Base-by-base conservation (phyloP, 225 moss, liverwort and hornwort genomes). In the Straminergon stramineum region DNA sequence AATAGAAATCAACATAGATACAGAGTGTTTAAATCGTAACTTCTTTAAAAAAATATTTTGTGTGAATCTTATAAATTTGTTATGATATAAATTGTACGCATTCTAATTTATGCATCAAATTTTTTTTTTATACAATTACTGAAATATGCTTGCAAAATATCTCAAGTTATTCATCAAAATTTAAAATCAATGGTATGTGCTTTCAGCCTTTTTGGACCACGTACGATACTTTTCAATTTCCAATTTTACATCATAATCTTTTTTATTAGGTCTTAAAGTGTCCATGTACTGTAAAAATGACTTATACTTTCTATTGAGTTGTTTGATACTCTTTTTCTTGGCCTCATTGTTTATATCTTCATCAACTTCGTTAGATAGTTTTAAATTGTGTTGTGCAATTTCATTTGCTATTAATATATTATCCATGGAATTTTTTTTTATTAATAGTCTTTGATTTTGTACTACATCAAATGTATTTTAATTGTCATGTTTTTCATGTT, bases 351-450 rank as follows among this genome's bases (percentile, higher is more conserved):
- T 57, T 67, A 32, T 37, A 27, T 17, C 13, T 67, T 35, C 24
- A 15, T 61, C 20, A n/a, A 22, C 27, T 68, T 56, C 37, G 21
- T 81, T 67, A 3, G 55, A 7, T 48, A 56, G 5, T 27, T 60
- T 63, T 15, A 7, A 7, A 14, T 17, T 43, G 18, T 84, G 27
- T 63, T 62, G 26, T 0, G 2, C 76, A 75, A 91, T 84, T 81
- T 68, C 39, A 32, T 91, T 18, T 27, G 55, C 91, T 68, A 89
- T 89, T 19, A 92, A 51, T 53, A 87, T n/a, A 35, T 91, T 92
- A 55, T 92, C 89, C 89, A 91, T 91, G 5, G 13, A n/a, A n/a
- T n/a, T n/a, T n/a, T n/a, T n/a, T n/a, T n/a, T 13, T 5, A 0
- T 60, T 12, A 60, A 41, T 30, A 19, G 13, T 80, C 30, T 41